These are phyloP conservation scores for Xylaria sp. DNA, from an alignment of 2,329 filamentous ascomycete species.

Conservation along the genomic window DNA sequence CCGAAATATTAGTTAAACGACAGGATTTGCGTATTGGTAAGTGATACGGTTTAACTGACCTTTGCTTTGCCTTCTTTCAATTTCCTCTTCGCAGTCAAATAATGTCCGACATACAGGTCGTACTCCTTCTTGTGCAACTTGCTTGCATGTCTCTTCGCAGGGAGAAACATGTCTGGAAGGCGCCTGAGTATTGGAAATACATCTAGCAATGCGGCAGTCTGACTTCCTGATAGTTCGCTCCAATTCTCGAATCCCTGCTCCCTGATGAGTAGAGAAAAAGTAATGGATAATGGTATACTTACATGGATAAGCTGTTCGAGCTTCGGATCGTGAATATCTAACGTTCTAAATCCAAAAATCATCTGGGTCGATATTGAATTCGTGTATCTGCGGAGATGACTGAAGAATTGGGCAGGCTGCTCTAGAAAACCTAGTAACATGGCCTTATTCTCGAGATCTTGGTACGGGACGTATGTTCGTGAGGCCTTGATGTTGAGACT, in stretches of 20 bases:
- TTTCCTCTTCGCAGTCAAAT: conserved; percentile 54
- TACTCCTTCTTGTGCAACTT: conserved; percentile 57
- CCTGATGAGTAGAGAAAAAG: conserved; percentile 21
- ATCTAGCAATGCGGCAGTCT: conserved; percentile 57
- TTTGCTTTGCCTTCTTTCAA: conserved; percentile 45
- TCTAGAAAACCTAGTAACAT: conserved; percentile 62
- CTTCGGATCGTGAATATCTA: conserved; percentile 49
- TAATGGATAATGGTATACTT: neutral
- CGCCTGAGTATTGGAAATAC: conserved; percentile 57
- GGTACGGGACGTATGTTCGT: conserved; percentile 62
- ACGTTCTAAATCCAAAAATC: conserved; percentile 55
- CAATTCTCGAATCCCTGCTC: conserved; percentile 40
- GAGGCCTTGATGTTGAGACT: conserved; percentile 58
- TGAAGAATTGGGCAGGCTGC: conserved; percentile 53
- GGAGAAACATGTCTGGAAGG: conserved; percentile 58
- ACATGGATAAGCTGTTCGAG: conserved; percentile 56
- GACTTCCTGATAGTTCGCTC: conserved; percentile 33
- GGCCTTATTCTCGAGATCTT: conserved; percentile 64
- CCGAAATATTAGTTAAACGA: neutral
- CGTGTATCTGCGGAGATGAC: conserved; percentile 59
- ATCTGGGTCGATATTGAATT: conserved; percentile 60
- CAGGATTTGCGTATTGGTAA: neutral
- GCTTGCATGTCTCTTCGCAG: conserved; percentile 54
- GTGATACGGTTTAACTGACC: conserved; percentile 25
- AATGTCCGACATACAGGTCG: conserved; percentile 55